Evolutionary conservation across 2,329 filamentous ascomycete genomes (phyloP).

Genomic region (Verticillium dahliae): DNA sequence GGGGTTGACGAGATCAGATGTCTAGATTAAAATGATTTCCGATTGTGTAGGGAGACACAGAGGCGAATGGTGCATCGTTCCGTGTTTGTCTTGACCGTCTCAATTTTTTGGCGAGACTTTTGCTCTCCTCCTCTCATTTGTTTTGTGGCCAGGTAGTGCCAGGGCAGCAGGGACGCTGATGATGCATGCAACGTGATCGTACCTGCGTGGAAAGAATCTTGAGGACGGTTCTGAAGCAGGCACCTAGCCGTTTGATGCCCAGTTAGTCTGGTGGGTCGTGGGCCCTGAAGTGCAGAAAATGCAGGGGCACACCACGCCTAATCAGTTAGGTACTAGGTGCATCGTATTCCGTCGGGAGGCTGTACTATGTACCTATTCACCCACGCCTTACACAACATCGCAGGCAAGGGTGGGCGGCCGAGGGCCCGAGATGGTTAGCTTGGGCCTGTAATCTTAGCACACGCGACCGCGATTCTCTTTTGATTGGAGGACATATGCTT

Average conservation of each 20-base stretch:
- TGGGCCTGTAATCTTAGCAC: neutral
- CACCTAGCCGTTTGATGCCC: neutral
- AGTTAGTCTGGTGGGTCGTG: neutral
- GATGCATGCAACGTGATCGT: neutral
- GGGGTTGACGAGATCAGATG: neutral
- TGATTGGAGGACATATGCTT: neutral
- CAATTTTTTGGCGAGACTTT: too few species aligned
- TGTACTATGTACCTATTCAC: neutral
- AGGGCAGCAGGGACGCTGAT: neutral
- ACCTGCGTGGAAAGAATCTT: neutral
- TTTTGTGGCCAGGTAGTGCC: neutral
- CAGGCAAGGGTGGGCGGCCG: neutral
- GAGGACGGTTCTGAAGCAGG: neutral
- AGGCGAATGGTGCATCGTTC: neutral
- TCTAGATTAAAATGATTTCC: too few species aligned
- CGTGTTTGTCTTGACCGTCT: neutral
- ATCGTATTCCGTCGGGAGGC: neutral
- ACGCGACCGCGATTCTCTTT: neutral
- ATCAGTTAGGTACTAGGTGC: neutral
- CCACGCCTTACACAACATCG: neutral
- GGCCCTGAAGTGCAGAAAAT: neutral
- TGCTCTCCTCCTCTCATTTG: neutral
- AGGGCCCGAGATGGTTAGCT: neutral
- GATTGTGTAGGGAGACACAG: neutral
- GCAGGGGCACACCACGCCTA: neutral